Conservation (phyloP, 345 rosid species). For the Arabis alpina region DNA sequence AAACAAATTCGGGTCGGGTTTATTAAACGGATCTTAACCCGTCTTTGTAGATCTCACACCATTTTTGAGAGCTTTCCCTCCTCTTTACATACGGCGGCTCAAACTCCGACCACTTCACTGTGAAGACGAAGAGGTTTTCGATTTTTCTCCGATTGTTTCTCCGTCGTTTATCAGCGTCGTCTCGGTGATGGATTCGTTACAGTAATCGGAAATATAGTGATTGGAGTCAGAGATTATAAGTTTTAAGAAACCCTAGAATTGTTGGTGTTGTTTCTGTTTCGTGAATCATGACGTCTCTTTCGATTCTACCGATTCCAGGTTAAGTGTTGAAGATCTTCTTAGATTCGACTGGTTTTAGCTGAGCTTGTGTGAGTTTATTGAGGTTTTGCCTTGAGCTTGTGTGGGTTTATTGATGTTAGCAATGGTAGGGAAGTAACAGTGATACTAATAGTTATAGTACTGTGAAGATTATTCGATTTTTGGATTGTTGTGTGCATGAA, state of each 20-base stretch:
- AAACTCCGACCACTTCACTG: conserved; percentile 27
- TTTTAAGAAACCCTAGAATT: conserved; percentile 22
- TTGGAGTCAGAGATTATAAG: not conserved
- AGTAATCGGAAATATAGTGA: not conserved
- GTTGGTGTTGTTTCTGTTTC: conserved; percentile 16
- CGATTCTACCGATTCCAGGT: conserved; percentile 31
- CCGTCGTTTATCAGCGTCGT: not conserved
- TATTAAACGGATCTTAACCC: conserved; percentile 12
- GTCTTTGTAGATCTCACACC: conserved; percentile 13
- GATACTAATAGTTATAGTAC: too few species aligned
- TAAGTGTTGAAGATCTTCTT: not conserved
- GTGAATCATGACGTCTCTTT: conserved; percentile 37
- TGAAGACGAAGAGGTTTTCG: conserved; percentile 1
- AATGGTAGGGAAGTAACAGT: too few species aligned
- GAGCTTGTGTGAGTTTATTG: conserved; percentile 18
- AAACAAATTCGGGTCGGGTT: conserved; percentile 10
- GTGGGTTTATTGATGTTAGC: conserved; percentile 9
- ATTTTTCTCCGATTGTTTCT: conserved; percentile 1
- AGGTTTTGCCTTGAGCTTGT: not conserved
- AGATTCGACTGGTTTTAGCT: not conserved
- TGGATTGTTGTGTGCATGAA: not conserved
- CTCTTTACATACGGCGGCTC: conserved; percentile 23
- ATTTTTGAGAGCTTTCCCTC: conserved; percentile 24
- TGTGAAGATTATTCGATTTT: too few species aligned
- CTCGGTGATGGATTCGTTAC: conserved; percentile 6